phyloP scores from a whole-genome alignment of 2,329 filamentous ascomycete genomes.

The Pseudogymnoascus sp. region DNA sequence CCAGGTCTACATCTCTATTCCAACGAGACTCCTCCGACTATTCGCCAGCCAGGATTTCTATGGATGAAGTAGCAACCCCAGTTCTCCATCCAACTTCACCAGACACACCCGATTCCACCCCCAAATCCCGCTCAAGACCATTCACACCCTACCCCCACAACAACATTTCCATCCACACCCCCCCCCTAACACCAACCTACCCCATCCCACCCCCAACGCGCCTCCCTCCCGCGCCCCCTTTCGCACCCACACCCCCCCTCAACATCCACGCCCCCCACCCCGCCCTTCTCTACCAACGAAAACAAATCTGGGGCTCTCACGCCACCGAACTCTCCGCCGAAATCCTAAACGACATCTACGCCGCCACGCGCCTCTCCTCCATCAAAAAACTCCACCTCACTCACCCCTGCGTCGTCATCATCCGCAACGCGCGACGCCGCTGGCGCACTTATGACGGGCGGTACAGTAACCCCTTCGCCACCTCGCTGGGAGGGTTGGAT shows the following conservation, averaged over 20 bases:
- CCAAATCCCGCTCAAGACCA: not conserved
- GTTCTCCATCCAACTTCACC: not conserved
- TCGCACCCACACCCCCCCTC: not conserved
- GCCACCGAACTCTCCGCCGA: not conserved
- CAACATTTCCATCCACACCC: not conserved
- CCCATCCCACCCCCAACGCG: not conserved
- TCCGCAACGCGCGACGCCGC: not conserved
- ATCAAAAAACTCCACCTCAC: not conserved
- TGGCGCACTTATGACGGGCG: not conserved
- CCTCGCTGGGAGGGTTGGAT: not conserved
- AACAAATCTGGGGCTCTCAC: not conserved
- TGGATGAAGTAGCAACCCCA: not conserved
- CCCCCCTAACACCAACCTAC: not conserved
- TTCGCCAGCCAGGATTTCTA: not conserved
- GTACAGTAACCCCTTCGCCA: not conserved
- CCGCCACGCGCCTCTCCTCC: not conserved
- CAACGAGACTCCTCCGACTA: not conserved
- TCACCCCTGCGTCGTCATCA: not conserved
- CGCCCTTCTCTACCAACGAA: not conserved
- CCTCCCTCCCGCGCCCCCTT: not conserved
- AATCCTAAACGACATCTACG: not conserved
- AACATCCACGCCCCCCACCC: not conserved
- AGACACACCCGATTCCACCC: not conserved
- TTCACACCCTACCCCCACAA: not conserved
- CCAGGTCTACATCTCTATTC: not conserved